A percentile compares a stretch with the other conserved stretches of the same genome.
Evolutionary conservation across 2,329 filamentous ascomycete genomes (phyloP).

Genomic region (Hirsutella thompsonii): DNA sequence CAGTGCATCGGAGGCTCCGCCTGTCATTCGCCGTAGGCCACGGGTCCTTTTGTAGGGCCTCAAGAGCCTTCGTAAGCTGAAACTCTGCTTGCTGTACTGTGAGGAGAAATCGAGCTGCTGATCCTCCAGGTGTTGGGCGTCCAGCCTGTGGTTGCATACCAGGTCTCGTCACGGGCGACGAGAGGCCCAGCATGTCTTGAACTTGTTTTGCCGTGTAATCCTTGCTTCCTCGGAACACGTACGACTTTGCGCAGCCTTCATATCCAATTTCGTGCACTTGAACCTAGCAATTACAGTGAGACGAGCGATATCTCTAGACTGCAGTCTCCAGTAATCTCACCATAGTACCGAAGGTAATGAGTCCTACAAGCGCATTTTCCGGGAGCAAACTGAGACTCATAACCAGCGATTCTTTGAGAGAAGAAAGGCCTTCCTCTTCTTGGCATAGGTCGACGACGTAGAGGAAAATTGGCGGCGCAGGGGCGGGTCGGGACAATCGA

Average conservation of each 20-base stretch:
- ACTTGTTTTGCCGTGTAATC: constrained; percentile 97
- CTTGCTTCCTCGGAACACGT: constrained; percentile 95
- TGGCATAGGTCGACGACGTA: constrained; percentile 85
- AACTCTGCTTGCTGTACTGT: constrained; percentile 95
- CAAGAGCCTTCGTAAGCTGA: constrained; percentile 89
- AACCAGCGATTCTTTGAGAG: constrained; percentile 74
- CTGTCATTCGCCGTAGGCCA: constrained; percentile 95
- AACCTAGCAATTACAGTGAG: constrained; percentile 35
- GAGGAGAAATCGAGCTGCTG: constrained; percentile 79
- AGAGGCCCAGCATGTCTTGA: constrained; percentile 94
- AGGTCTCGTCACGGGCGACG: constrained; percentile 60
- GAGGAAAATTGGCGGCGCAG: constrained; percentile 74
- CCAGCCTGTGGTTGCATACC: constrained; percentile 63
- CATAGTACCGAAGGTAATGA: constrained; percentile 90
- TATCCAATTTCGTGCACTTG: constrained; percentile 98
- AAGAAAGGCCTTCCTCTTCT: constrained; percentile 72
- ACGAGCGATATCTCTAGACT: constrained; percentile 8
- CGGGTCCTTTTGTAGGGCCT: constrained; percentile 90
- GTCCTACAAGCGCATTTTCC: constrained; percentile 67
- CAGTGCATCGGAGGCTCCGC: constrained; percentile 81
- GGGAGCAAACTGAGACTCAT: constrained; percentile 75
- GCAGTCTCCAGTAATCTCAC: constrained; percentile 25
- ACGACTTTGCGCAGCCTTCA: constrained; percentile 94
- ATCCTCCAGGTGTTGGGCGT: constrained; percentile 62
- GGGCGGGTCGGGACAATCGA: constrained; percentile 65